Conservation (phyloP, 495 filamentous ascomycete genomes). For the Xylaria flabelliformis region DNA sequence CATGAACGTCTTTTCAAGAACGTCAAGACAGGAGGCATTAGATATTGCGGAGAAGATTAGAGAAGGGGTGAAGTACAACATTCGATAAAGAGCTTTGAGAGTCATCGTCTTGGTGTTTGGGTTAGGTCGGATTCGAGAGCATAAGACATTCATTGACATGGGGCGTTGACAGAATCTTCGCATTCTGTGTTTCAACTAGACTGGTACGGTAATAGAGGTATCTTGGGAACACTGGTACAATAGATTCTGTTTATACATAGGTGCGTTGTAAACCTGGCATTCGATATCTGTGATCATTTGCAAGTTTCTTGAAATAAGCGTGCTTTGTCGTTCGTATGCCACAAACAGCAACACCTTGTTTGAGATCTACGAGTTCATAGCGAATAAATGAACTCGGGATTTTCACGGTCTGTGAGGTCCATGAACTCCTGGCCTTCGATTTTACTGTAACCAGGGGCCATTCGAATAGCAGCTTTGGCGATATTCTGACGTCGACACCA, state of each 20-base stretch:
- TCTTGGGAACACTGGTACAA: neutral
- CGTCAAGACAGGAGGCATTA: conserved; percentile 37
- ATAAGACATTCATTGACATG: neutral
- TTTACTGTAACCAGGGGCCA: conserved; percentile 64
- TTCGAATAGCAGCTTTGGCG: conserved; percentile 62
- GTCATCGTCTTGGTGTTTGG: neutral
- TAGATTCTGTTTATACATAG: neutral
- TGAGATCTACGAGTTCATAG: conserved; percentile 45
- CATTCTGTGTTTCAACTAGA: neutral
- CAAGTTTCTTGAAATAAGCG: neutral
- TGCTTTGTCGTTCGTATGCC: neutral
- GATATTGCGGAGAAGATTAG: conserved; percentile 36
- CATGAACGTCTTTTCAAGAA: conserved; percentile 46
- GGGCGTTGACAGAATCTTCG: neutral
- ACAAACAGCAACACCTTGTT: neutral
- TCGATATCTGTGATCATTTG: neutral
- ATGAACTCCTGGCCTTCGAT: conserved; percentile 70
- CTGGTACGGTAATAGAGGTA: neutral
- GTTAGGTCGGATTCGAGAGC: neutral
- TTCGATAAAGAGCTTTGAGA: conserved; percentile 27
- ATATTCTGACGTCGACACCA: conserved; percentile 67
- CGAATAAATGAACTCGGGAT: conserved; percentile 70
- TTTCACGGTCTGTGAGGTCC: conserved; percentile 74
- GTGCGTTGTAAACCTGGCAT: neutral
- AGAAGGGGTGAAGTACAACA: conserved; percentile 37